Evolutionary conservation across 2,329 filamentous ascomycete species (phyloP).

Genomic region (Chaetomium sp.): DNA sequence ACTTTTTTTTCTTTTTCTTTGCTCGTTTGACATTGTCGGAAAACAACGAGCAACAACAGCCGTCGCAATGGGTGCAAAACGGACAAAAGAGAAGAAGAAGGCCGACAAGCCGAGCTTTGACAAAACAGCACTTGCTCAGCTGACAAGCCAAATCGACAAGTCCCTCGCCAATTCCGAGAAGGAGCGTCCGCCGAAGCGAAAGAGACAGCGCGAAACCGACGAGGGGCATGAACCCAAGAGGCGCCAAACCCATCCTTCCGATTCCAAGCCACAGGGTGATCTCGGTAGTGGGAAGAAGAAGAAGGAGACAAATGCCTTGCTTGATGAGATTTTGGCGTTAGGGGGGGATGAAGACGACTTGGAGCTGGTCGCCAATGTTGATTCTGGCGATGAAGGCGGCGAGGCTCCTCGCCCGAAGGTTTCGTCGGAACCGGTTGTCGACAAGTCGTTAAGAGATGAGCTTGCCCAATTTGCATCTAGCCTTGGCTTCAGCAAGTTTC

Average conservation of each 20-base stretch:
- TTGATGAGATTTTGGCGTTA: constrained; percentile 66
- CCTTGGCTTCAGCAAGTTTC: constrained; percentile 51
- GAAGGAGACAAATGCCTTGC: constrained; percentile 41
- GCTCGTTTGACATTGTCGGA: neutral
- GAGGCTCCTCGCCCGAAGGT: constrained; percentile 37
- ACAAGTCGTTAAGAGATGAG: constrained; percentile 48
- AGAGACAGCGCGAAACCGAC: constrained; percentile 41
- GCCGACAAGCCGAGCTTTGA: constrained; percentile 46
- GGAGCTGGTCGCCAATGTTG: constrained; percentile 59
- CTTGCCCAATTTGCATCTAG: constrained; percentile 55
- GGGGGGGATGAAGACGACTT: constrained; percentile 68
- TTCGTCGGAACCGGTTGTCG: constrained; percentile 31
- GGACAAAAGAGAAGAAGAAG: constrained; percentile 44
- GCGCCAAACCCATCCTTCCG: constrained; percentile 36
- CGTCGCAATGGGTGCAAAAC: constrained; percentile 31
- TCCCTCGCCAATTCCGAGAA: constrained; percentile 47
- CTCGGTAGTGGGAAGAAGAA: constrained; percentile 25
- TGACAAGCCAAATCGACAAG: constrained; percentile 61
- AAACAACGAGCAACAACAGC: neutral
- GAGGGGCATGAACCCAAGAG: constrained; percentile 39
- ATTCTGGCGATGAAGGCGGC: constrained; percentile 53
- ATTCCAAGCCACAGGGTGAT: constrained; percentile 35
- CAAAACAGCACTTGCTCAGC: constrained; percentile 52
- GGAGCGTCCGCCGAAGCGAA: constrained; percentile 46
- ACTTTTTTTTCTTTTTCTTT: constrained; percentile 11